These are phyloP conservation scores for Mycosphaerella sp. DNA, from an alignment of 2,329 filamentous ascomycete species.

Conservation along the genomic window DNA sequence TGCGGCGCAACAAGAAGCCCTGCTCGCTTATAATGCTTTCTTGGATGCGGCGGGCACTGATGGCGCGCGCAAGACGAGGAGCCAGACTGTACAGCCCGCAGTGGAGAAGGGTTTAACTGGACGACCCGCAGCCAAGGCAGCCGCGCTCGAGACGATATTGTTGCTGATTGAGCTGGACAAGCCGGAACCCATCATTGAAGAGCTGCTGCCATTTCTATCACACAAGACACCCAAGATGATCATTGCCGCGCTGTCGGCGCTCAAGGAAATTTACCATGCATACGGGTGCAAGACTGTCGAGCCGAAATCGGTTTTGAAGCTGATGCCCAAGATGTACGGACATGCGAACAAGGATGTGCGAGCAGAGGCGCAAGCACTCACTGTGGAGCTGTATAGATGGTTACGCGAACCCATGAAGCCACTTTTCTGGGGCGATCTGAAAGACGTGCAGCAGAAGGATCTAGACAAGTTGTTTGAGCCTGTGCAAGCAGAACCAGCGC, in stretches of 20 bases:
- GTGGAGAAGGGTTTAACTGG: conserved; percentile 91
- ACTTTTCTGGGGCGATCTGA: conserved; percentile 92
- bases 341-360: conserved; percentile 98
- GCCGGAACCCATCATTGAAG: conserved; percentile 79
- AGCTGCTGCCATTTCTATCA: conserved; percentile 72
- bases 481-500: conserved; percentile 75
- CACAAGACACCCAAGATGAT: conserved; percentile 92
- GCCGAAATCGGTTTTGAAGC: conserved; percentile 83
- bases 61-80: conserved; percentile 61
- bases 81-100: conserved; percentile 67
- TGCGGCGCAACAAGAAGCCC: conserved; percentile 88
- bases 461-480: conserved; percentile 91
- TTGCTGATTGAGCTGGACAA: conserved; percentile 87
- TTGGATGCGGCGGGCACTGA: conserved; percentile 83
- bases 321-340: conserved; percentile 82
- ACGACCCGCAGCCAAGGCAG: conserved; percentile 80
- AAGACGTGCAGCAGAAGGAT: conserved; percentile 90
- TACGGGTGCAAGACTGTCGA: conserved; percentile 94
- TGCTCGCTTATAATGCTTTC: conserved; percentile 82
- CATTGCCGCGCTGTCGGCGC: conserved; percentile 64
- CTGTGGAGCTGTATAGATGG: conserved; percentile 95
- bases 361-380: conserved; percentile 83
- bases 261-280: conserved; percentile 82
- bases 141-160: conserved; percentile 76
- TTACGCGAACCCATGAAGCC: conserved; percentile 96